Evolutionary conservation across 2,329 filamentous ascomycete genomes (phyloP).

Genomic region (Hymenoscyphus albidus): DNA sequence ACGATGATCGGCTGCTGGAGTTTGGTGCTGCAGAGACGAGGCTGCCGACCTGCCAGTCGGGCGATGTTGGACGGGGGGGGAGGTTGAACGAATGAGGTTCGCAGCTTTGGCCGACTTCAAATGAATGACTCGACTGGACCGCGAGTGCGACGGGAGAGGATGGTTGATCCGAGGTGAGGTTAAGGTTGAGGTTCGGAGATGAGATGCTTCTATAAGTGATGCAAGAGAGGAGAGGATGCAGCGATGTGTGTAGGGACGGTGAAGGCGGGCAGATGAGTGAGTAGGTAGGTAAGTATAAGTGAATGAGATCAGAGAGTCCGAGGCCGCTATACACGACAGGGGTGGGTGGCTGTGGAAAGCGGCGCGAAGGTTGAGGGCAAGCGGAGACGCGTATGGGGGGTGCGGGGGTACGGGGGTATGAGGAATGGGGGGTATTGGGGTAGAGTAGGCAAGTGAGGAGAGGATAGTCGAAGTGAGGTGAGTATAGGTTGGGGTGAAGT

Average conservation of each 20-base stretch:
- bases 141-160: not conserved
- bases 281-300: not conserved
- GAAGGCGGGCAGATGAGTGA: not conserved
- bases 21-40: not conserved
- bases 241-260: not conserved
- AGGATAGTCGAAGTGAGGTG: not conserved
- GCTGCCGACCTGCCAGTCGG: not conserved
- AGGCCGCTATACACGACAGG: not conserved
- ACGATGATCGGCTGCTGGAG: slow-evolving; percentile 13
- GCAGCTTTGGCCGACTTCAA: slow-evolving; percentile 2
- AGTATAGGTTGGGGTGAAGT: not conserved
- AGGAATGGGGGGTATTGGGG: too few species aligned
- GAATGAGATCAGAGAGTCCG: not conserved
- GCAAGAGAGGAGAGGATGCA: not conserved
- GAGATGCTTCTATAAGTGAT: not conserved
- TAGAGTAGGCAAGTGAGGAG: too few species aligned
- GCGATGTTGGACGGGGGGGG: not conserved
- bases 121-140: not conserved
- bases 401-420: too few species aligned
- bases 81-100: not conserved
- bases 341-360: not conserved
- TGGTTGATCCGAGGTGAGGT: not conserved
- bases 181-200: not conserved
- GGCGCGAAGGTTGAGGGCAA: not conserved
- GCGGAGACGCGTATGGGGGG: too few species aligned